phyloP scores from a whole-genome alignment of 2,329 filamentous ascomycete species.

The Botrytis aclada region DNA sequence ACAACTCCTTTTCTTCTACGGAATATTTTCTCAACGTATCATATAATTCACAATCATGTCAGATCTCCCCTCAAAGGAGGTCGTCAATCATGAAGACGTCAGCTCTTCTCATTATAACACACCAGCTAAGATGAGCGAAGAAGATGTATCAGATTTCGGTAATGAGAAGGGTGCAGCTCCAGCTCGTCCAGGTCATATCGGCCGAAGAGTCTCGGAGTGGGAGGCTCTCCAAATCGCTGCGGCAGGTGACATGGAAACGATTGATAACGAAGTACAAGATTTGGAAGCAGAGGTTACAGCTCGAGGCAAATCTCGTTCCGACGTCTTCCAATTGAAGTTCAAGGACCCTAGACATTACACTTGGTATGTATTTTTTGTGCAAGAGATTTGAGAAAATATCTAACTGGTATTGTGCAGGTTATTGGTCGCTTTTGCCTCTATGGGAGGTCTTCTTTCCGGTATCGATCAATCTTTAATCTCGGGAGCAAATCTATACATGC shows the following conservation, averaged over 20 bases:
- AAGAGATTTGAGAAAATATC: not conserved
- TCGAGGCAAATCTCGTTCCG: conserved; percentile 29
- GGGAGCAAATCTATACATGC: conserved; percentile 66
- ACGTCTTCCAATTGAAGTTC: conserved; percentile 54
- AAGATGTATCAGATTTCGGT: not conserved
- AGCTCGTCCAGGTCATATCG: conserved; percentile 10
- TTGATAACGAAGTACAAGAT: conserved; percentile 38
- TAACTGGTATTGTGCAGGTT: conserved; percentile 14
- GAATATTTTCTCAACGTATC: not conserved
- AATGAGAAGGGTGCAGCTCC: conserved; percentile 4
- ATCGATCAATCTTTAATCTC: conserved; percentile 72
- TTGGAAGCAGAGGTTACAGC: conserved; percentile 36
- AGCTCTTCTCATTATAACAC: not conserved
- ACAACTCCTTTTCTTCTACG: not conserved
- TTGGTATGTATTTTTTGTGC: conserved; percentile 21
- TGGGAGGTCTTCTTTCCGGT: conserved; percentile 70
- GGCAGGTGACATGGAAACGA: conserved; percentile 33
- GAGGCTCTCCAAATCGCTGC: conserved; percentile 36
- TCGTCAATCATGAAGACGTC: not conserved
- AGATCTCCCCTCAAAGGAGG: conserved; percentile 1
- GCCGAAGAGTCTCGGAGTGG: conserved; percentile 31
- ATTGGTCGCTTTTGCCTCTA: conserved; percentile 59
- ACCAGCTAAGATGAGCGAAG: conserved; percentile 3
- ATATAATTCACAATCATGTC: conserved; percentile 5
- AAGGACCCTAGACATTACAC: conserved; percentile 64